Evolutionary conservation across 164 flowering plant species (phyloP).

Genomic region (Amborella trichopoda): DNA sequence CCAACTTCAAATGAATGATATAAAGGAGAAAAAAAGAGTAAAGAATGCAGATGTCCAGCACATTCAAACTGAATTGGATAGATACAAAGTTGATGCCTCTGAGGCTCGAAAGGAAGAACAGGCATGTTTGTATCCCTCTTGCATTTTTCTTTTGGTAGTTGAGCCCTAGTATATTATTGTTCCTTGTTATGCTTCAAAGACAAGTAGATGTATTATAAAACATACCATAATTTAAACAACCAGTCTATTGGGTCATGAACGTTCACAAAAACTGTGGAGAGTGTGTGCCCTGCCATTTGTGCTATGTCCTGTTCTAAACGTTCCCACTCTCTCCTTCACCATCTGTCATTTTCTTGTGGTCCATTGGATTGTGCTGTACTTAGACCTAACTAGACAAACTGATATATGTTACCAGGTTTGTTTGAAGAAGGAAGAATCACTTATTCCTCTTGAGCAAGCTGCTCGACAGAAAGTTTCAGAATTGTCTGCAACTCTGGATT

Average conservation of each 20-base stretch:
- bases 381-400: too few relatives aligned
- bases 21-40: conserved; percentile 22
- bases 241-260: too few relatives aligned
- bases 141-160: too few relatives aligned
- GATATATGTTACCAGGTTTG: conserved; percentile 43
- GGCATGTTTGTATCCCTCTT: conserved; percentile 26
- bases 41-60: conserved; percentile 26
- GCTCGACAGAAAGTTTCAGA: conserved; percentile 87
- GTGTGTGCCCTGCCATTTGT: too few relatives aligned
- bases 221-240: too few relatives aligned
- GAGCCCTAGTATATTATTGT: too few relatives aligned
- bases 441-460: conserved; percentile 76
- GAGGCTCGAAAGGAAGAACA: conserved; percentile 71
- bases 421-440: conserved; percentile 49
- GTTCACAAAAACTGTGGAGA: too few relatives aligned
- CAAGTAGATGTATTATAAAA: too few relatives aligned
- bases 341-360: not conserved
- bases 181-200: too few relatives aligned
- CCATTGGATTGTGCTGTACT: not conserved
- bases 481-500: conserved; percentile 53
- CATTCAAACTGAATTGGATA: conserved; percentile 30
- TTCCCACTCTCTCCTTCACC: too few relatives aligned
- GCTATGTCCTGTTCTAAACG: too few relatives aligned
- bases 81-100: conserved; percentile 38
- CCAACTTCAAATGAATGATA: conserved; percentile 40